Percentiles rank a stretch among this genome's conserved stretches.
Conservation (phyloP, 768 basidiomycete species). For the Boletus tomentosulus region DNA sequence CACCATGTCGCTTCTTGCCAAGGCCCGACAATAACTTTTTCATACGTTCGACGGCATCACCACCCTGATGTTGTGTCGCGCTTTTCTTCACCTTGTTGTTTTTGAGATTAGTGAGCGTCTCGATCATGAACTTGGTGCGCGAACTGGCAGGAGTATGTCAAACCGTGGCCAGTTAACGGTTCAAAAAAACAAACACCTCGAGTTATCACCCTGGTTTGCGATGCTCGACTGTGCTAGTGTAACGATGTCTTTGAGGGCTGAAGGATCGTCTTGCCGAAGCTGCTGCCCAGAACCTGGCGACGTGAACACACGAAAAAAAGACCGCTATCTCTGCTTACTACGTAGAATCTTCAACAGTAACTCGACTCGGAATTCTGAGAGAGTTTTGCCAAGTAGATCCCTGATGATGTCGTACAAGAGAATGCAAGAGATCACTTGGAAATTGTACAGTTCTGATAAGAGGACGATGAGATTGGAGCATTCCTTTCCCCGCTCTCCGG, state of each 20-base stretch:
- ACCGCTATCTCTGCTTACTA: constrained; percentile 44
- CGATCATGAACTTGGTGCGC: constrained; percentile 92
- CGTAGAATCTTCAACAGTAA: constrained; percentile 79
- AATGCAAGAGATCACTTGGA: constrained; percentile 84
- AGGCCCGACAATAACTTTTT: constrained; percentile 81
- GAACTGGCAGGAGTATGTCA: constrained; percentile 48
- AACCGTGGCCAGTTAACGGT: neutral
- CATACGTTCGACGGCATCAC: constrained; percentile 77
- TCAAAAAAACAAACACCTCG: constrained; percentile 42
- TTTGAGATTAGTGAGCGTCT: constrained; percentile 87
- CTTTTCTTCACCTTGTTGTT: constrained; percentile 79
- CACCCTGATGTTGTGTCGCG: constrained; percentile 62
- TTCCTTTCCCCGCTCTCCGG: constrained; percentile 68
- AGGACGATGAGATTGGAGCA: constrained; percentile 84
- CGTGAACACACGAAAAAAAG: constrained; percentile 2
- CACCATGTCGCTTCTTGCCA: constrained; percentile 73
- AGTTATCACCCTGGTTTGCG: constrained; percentile 41
- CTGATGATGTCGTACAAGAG: constrained; percentile 91
- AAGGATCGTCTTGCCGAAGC: constrained; percentile 87
- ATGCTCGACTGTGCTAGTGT: constrained; percentile 74
- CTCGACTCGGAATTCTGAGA: constrained; percentile 82
- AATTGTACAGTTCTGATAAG: constrained; percentile 92
- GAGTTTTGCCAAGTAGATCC: constrained; percentile 54
- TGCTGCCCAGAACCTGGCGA: constrained; percentile 83
- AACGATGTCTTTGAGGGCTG: constrained; percentile 88